Evolutionary conservation across 805 yeast species (phyloP).

Genomic region (Yamadazyma sp.): DNA sequence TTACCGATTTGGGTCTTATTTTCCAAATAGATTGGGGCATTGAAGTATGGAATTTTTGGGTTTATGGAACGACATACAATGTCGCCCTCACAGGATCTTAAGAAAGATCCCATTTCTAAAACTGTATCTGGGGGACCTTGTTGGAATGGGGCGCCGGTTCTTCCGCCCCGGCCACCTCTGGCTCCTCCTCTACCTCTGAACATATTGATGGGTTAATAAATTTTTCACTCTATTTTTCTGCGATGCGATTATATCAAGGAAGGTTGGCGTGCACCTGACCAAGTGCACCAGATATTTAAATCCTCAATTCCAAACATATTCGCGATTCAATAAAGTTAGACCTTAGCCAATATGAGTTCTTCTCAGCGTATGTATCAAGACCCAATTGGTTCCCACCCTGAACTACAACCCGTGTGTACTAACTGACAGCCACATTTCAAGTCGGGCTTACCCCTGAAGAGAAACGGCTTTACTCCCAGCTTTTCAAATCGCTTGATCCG

Average conservation of each 20-base stretch:
- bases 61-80: slow-evolving; percentile 94
- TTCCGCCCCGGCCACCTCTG: slow-evolving; percentile 60
- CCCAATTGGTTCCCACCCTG: too few relatives aligned
- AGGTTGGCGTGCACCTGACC: too few relatives aligned
- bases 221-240: slow-evolving; percentile 10
- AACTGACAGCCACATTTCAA: slow-evolving; percentile 34
- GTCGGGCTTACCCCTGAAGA: slow-evolving; percentile 71
- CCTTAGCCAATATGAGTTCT: slow-evolving; percentile 8
- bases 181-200: slow-evolving; percentile 73
- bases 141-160: slow-evolving; percentile 74
- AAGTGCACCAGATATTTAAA: too few relatives aligned
- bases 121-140: slow-evolving; percentile 95
- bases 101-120: slow-evolving; percentile 88
- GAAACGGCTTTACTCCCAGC: slow-evolving; percentile 64
- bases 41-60: slow-evolving; percentile 93
- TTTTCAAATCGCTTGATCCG: slow-evolving; percentile 77
- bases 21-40: slow-evolving; percentile 96
- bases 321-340: neutral
- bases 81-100: slow-evolving; percentile 95
- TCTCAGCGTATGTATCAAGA: too few relatives aligned
- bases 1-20: slow-evolving; percentile 96
- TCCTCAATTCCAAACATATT: too few relatives aligned
- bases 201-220: slow-evolving; percentile 38
- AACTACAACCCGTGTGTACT: too few relatives aligned
- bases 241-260: too few relatives aligned